These are phyloP conservation scores for Gelatoporia subvermispora DNA, from an alignment of 768 basidiomycete genomes.

Conservation along the genomic window DNA sequence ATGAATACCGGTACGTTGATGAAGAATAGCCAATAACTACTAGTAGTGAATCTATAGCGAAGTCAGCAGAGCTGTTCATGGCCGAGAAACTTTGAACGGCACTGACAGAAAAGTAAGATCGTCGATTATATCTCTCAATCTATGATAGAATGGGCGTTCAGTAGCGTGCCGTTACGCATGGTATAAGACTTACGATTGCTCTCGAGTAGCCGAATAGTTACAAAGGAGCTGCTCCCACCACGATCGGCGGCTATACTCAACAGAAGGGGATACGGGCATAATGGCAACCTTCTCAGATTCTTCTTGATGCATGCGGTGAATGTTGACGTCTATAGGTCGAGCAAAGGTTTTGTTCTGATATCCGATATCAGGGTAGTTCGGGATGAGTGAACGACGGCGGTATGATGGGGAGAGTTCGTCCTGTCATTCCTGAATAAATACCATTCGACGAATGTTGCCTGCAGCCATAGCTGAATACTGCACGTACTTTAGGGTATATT, in stretches of 20 bases:
- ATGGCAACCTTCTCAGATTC: constrained; percentile 6
- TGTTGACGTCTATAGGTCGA: constrained; percentile 17
- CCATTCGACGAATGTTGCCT: constrained; percentile 16
- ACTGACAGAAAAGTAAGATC: constrained; percentile 53
- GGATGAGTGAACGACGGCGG: constrained; percentile 18
- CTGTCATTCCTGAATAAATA: constrained; percentile 28
- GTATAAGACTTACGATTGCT: constrained; percentile 35
- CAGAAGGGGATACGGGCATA: constrained; percentile 20
- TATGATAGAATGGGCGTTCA: constrained; percentile 18
- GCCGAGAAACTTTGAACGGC: neutral
- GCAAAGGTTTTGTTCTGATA: constrained; percentile 23
- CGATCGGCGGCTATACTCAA: constrained; percentile 30
- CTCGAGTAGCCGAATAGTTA: constrained; percentile 35
- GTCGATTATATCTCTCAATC: constrained; percentile 42
- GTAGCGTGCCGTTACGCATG: neutral
- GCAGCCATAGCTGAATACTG: constrained; percentile 9
- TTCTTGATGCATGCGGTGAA: constrained; percentile 5
- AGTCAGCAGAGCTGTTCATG: neutral
- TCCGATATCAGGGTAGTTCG: constrained; percentile 12
- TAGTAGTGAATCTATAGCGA: constrained; percentile 53
- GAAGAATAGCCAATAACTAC: constrained; percentile 65
- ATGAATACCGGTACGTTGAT: constrained; percentile 55
- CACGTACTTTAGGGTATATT: constrained; percentile 27
- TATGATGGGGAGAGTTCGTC: constrained; percentile 20
- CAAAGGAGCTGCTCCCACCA: constrained; percentile 49